Evolutionary conservation across 2,329 filamentous ascomycete species (phyloP).

Genomic region (Scedosporium apiospermum): DNA sequence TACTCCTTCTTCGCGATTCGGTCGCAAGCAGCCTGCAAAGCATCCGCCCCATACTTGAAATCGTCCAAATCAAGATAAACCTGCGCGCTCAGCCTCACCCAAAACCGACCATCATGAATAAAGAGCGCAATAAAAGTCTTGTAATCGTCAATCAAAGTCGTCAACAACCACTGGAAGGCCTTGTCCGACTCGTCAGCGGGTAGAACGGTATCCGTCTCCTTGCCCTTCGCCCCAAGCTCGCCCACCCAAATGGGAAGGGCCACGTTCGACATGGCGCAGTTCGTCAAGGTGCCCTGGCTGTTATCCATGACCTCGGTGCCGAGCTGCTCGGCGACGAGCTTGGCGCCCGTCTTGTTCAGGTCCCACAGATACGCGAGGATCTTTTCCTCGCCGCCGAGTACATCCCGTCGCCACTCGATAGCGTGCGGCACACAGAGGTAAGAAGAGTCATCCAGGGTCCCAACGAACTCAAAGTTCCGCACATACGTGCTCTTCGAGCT

Average conservation of each 20-base stretch:
- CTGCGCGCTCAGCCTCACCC: constrained; percentile 69
- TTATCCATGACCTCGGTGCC: constrained; percentile 68
- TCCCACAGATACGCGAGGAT: constrained; percentile 55
- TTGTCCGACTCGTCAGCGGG: constrained; percentile 19
- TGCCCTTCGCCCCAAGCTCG: constrained; percentile 14
- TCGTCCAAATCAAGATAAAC: constrained; percentile 74
- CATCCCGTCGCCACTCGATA: constrained; percentile 57
- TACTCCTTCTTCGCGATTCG: constrained; percentile 28
- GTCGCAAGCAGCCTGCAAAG: constrained; percentile 41
- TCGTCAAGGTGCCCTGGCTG: constrained; percentile 45
- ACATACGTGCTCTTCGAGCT: constrained; percentile 51
- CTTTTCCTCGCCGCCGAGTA: constrained; percentile 63
- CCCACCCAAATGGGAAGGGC: constrained; percentile 51
- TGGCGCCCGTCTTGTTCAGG: constrained; percentile 56
- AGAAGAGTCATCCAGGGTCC: constrained; percentile 63
- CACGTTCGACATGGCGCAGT: constrained; percentile 66
- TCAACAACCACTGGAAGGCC: constrained; percentile 49
- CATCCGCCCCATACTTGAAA: constrained; percentile 59
- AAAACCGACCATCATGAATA: constrained; percentile 52
- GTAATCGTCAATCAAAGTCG: constrained; percentile 45
- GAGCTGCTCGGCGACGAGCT: constrained; percentile 49
- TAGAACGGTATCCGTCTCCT: constrained; percentile 19
- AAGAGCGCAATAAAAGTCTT: constrained; percentile 63
- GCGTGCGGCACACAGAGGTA: constrained; percentile 65
- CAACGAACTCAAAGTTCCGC: constrained; percentile 64